phyloP scores from a whole-genome alignment of 495 filamentous ascomycete species.

The Apodospora peruviana region DNA sequence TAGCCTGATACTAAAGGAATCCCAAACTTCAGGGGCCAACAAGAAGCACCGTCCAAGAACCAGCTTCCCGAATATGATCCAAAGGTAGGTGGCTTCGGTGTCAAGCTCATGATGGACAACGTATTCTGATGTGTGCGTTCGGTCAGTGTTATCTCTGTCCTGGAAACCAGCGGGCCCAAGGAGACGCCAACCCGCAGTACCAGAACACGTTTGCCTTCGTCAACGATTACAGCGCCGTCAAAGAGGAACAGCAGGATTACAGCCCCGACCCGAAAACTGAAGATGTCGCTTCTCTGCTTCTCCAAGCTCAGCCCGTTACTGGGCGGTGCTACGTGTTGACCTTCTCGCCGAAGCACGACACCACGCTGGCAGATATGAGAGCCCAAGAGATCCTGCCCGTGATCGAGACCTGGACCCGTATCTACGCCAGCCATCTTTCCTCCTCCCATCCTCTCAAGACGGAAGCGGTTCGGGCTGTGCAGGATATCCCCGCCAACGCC shows the following conservation, averaged over 20 bases:
- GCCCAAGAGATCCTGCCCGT: slow-evolving; percentile 65
- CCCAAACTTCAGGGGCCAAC: slow-evolving; percentile 63
- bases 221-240: slow-evolving; percentile 96
- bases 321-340: slow-evolving; percentile 98
- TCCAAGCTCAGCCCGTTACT: slow-evolving; percentile 78
- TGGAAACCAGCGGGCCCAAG: slow-evolving; percentile 85
- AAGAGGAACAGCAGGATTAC: slow-evolving; percentile 73
- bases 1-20: background rate
- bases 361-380: slow-evolving; percentile 83
- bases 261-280: slow-evolving; percentile 24
- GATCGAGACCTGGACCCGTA: slow-evolving; percentile 78
- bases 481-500: slow-evolving; percentile 32
- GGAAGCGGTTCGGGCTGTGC: slow-evolving; percentile 25
- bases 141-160: slow-evolving; percentile 92
- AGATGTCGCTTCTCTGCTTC: slow-evolving; percentile 69
- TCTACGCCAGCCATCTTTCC: slow-evolving; percentile 78
- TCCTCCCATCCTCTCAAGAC: slow-evolving; percentile 59
- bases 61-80: slow-evolving; percentile 77
- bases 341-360: slow-evolving; percentile 83
- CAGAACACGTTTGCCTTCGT: slow-evolving; percentile 87
- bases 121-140: background rate
- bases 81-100: slow-evolving; percentile 38
- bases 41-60: slow-evolving; percentile 75
- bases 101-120: background rate
- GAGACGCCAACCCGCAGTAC: slow-evolving; percentile 83